Conservation (phyloP, 1,284 basidiomycete species). For the Ganoderma lingzhi region DNA sequence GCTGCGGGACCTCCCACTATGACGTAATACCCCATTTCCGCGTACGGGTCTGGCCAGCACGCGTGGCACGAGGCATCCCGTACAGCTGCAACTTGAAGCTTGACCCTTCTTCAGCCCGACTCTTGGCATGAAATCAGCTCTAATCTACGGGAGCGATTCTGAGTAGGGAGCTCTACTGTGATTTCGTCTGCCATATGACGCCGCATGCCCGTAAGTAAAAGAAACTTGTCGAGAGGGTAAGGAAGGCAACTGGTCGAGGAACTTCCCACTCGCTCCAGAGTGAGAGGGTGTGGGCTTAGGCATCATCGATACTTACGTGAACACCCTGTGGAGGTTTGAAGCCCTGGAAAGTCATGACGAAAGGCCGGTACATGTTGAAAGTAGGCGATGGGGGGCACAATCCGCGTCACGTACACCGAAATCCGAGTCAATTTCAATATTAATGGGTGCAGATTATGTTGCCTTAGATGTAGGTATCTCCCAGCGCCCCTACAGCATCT, state of each 20-base stretch:
- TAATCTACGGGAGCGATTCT: too few species aligned
- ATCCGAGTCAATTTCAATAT: background rate
- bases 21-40: constrained; percentile 4
- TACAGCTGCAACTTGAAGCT: too few species aligned
- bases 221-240: too few species aligned
- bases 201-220: too few species aligned
- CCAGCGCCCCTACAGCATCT: constrained; percentile 32
- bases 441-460: background rate
- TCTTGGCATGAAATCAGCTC: too few species aligned
- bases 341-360: background rate
- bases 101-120: too few species aligned
- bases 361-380: background rate
- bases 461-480: background rate
- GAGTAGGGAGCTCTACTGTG: too few species aligned
- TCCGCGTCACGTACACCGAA: background rate
- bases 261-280: too few species aligned
- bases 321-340: background rate
- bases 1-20: background rate
- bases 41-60: too few species aligned
- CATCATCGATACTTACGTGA: background rate
- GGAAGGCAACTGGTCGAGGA: too few species aligned
- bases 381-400: background rate
- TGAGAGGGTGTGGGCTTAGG: background rate
- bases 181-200: too few species aligned
- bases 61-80: too few species aligned